phyloP scores from a whole-genome alignment of 306 rosid genomes.

The Astragalus glycyphyllos region DNA sequence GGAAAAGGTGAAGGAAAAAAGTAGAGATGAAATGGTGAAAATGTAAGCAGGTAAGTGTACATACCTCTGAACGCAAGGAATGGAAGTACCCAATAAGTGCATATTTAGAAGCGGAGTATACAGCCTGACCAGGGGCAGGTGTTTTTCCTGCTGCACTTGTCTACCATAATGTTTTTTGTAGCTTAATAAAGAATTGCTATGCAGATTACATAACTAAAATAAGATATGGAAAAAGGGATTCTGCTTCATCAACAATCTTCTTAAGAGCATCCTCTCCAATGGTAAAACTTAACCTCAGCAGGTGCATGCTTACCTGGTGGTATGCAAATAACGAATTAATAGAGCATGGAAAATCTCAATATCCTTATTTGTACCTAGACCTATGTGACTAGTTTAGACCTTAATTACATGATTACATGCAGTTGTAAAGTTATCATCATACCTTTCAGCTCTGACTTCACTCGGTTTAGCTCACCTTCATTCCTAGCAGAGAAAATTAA shows the following conservation, averaged over 20 bases:
- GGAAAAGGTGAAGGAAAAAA: no score
- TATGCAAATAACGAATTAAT: slow-evolving; percentile 36
- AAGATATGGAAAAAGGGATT: slow-evolving; percentile 61
- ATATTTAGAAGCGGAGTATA: slow-evolving; percentile 90
- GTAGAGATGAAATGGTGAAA: no score
- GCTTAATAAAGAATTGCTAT: slow-evolving; percentile 11
- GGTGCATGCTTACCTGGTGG: slow-evolving; percentile 84
- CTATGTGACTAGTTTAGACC: no score
- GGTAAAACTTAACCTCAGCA: slow-evolving; percentile 74
- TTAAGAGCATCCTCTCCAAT: slow-evolving; percentile 72
- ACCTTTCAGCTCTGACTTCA: slow-evolving; percentile 78
- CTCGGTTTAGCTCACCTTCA: slow-evolving; percentile 82
- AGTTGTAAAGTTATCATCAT: slow-evolving; percentile 33
- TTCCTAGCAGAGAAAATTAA: slow-evolving; percentile 89
- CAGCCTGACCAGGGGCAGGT: slow-evolving; percentile 96
- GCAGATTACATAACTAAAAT: slow-evolving; percentile 35
- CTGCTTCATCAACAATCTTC: slow-evolving; percentile 78
- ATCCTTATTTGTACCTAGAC: slow-evolving; percentile 18
- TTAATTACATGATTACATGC: slow-evolving; percentile 7
- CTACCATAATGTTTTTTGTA: slow-evolving; percentile 37
- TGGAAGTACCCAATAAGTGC: slow-evolving; percentile 95
- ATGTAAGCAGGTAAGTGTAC: no score
- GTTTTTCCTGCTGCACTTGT: slow-evolving; percentile 96
- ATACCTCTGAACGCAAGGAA: slow-evolving; percentile 93
- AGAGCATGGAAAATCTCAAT: not conserved